A percentile compares a stretch with the other conserved stretches of the same genome.
phyloP scores from a whole-genome alignment of 2,329 filamentous ascomycete species.

The Paecilomyces variotii region DNA sequence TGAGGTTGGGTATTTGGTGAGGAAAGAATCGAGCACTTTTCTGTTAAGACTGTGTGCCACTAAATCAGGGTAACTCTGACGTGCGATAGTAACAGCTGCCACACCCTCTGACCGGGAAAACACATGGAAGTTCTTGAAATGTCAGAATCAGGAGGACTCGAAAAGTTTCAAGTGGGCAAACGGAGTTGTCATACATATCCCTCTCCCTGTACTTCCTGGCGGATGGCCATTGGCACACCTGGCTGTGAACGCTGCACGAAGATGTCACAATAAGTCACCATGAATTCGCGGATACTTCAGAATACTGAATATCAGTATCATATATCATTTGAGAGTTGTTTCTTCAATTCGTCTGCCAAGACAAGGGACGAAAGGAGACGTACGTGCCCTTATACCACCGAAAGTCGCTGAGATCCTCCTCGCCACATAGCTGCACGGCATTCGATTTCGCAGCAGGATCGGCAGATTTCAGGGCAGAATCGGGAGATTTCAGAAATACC shows the following conservation, averaged over 20 bases:
- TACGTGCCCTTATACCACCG: slow-evolving; percentile 74
- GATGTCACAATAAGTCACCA: slow-evolving; percentile 78
- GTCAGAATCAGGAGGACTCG: background rate
- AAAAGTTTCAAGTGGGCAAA: background rate
- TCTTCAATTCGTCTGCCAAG: background rate
- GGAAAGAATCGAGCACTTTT: slow-evolving; percentile 83
- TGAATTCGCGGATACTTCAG: slow-evolving; percentile 56
- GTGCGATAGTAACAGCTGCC: slow-evolving; percentile 68
- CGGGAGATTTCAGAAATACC: slow-evolving; percentile 62
- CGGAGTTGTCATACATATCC: background rate
- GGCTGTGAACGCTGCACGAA: slow-evolving; percentile 76
- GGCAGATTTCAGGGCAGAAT: no score
- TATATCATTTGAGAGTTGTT: slow-evolving; percentile 3
- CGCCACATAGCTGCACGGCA: slow-evolving; percentile 68
- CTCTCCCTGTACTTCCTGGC: slow-evolving; percentile 39
- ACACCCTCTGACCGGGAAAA: slow-evolving; percentile 65
- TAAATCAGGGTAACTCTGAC: slow-evolving; percentile 65
- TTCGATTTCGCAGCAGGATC: slow-evolving; percentile 43
- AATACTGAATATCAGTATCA: background rate
- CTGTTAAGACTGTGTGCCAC: slow-evolving; percentile 81
- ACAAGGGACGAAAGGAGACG: slow-evolving; percentile 12
- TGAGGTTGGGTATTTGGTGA: slow-evolving; percentile 63
- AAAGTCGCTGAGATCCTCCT: slow-evolving; percentile 70
- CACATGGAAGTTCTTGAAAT: slow-evolving; percentile 48
- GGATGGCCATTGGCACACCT: slow-evolving; percentile 77